phyloP scores from a whole-genome alignment of 352 stramenopile genomes.

The Phytophthora niederhauseri region DNA sequence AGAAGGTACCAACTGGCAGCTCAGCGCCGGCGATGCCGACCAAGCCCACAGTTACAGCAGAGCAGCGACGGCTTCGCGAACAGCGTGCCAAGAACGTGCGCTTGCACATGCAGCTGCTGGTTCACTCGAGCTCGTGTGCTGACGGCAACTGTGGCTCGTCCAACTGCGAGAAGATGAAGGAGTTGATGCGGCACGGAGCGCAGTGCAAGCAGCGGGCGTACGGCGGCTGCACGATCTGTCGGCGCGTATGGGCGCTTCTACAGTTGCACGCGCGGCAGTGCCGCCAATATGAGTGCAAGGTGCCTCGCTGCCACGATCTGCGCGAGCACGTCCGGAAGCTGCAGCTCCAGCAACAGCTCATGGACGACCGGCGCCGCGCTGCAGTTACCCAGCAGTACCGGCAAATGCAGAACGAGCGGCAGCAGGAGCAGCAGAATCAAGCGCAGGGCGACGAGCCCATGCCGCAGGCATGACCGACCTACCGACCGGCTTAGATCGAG shows the following conservation, averaged over 20 bases:
- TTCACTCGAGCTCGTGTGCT: slow-evolving; percentile 95
- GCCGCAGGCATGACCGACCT: slow-evolving; percentile 38
- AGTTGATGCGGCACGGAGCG: slow-evolving; percentile 95
- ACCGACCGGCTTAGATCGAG: slow-evolving; percentile 20
- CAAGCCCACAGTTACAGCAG: slow-evolving; percentile 42
- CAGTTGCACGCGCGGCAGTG: slow-evolving; percentile 98
- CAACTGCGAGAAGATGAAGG: slow-evolving; percentile 99
- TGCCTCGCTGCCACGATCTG: slow-evolving; percentile 97
- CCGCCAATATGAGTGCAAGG: slow-evolving; percentile 93
- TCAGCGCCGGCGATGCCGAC: slow-evolving; percentile 9
- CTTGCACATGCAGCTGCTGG: slow-evolving; percentile 98
- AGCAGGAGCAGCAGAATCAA: slow-evolving; percentile 42
- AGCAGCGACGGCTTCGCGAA: slow-evolving; percentile 74
- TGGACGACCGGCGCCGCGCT: slow-evolving; percentile 96
- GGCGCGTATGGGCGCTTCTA: slow-evolving; percentile 96
- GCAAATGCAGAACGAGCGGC: slow-evolving; percentile 71
- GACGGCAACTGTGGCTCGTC: slow-evolving; percentile 93
- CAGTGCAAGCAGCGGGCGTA: slow-evolving; percentile 93
- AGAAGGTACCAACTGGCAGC: slow-evolving; percentile 83
- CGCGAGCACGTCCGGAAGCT: slow-evolving; percentile 96
- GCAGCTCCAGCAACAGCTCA: slow-evolving; percentile 97
- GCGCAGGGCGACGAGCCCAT: slow-evolving; percentile 46
- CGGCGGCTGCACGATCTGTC: slow-evolving; percentile 96
- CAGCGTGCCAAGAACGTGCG: slow-evolving; percentile 95
- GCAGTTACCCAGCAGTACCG: slow-evolving; percentile 89